Base-by-base conservation (phyloP, 371 early-diverging fungal genomes). In the Thermomucor indicae-seudaticae region DNA sequence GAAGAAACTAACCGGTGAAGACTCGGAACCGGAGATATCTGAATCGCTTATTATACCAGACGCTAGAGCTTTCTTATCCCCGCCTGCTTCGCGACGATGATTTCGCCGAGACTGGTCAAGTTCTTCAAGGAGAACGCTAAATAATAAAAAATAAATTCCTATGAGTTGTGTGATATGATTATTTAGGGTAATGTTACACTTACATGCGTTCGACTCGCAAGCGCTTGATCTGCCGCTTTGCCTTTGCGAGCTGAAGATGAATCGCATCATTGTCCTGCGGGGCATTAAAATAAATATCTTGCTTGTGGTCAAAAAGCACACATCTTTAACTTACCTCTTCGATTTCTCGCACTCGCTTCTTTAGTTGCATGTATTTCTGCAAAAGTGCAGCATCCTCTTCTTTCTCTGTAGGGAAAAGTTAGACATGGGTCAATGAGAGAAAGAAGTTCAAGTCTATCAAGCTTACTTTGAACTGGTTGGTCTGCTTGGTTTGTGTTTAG, bases 321-420 rank as follows among this genome's bases (percentile, higher is more conserved):
- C n/a, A n/a, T n/a, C n/a, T 54, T 58, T 40, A 32, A 16, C 49
- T 59, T 67, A 84, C 81, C 48, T 79, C 70, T 69, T 81, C 81
- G 53, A 81, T 79, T 48, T 81, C 78, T 54, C 79, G 62, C 51
- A 84, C 78, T 48, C 78, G 67, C 44, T 72, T 74, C 53, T 80
- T 80, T 19, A 80, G 75, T 16, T 76, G 73, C 55, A 70, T 75
- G 49, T 75, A 77, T 58, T 75, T 80, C 30, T 74, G 68, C 37
- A 65, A 66, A 49, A 65, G 40, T 19, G 44, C 43, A 23, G 53
- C 51, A 41, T 44, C 51, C 47, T 29, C 43, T 32, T 19, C 35
- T 43, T 34, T 30, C 22, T 37, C 43, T 38, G 22, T n/a, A 22
- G 22, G 14, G 5, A 23, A 34, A 35, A 37, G 10, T 20, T 46